Evolutionary conservation across 1,139 yeast genomes (phyloP), one percentile per base, ranked within the genome.

Genomic region (Yamadazyma trypodendri): DNA sequence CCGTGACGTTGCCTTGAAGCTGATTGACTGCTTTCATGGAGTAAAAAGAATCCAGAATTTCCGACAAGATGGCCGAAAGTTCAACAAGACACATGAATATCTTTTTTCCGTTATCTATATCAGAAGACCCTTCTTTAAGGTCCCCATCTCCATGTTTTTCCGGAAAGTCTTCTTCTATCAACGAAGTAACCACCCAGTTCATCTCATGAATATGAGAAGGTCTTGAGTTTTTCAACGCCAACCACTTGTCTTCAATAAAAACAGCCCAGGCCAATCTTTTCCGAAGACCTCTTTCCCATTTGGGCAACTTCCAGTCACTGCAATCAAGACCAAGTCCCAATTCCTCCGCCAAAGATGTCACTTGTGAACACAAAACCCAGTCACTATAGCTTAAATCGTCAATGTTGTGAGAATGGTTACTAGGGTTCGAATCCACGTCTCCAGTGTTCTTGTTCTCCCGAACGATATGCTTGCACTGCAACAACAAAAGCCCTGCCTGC

Each of bases 251-350:
- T 58, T 87, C 95, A 40, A 84, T 68, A 70, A 79, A 88, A 1
- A 87, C 94, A 0, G 96, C 96, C 97, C 97, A 89, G 0, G 96
- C 95, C 36, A 89, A 62, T 39, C 96, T 68, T 50, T 87, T 77
- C 36, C 97, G 68, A 33, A 89, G 62, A 2, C 94, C 92, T 37
- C 95, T 70, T 55, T 89, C 97, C 97, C 97, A 89, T 50, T 84
- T 81, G 0, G 97, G 97, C 24, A 89, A 61, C 52, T 85, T 81
- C 97, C 97, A 89, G 44, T 75, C 77, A 40, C 83, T 80, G 55
- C 97, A 89, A 54, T 88, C 90, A 13, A 86, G 68, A 0, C 95
- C 95, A 10, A 89, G 65, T 0, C 96, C 96, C 25, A 89, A 63
- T 49, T 89, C 95, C 56, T 88, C 96, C 0, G 95, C 81, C 21